Base-by-base conservation (phyloP, 78 protist genomes). In the Speleostelium caveatum region DNA sequence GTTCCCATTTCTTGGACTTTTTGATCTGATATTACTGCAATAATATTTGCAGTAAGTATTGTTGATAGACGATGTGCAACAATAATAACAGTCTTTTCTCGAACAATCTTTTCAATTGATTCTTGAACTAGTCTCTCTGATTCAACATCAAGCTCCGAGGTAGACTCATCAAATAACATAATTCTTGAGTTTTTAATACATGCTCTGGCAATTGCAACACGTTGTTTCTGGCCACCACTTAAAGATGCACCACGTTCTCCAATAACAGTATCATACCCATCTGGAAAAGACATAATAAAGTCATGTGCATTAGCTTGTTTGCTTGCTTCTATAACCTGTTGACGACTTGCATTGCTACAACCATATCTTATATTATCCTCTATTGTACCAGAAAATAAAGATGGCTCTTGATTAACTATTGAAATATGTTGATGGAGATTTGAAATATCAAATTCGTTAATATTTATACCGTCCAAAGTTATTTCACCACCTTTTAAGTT, bases 141-240 rank as follows among this genome's bases (percentile, higher is more conserved):
- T 63, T 95, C 96, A 0, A 96, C 86, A 86, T 97, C 99, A 30
- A 97, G 92, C 16, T 97, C 98, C 16, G 61, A 33, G 49, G 99
- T 98, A 2, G 99, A 98, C 80, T 97, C 99, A 80, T 97, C 99
- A 3, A 97, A 88, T 30, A 98, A 21, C 14, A 98, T 60, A 10
- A 97, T 60, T 7, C 90, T 55, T 59, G 99, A 96, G 28, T 96
- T 41, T 38, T 55, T 41, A 10, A 97, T 60, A 19, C 97, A 58
- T 3, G 97, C 59, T 42, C 97, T 68, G 3, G 96, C 96, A 41
- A 95, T 85, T 21, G 95, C 93, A 32, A 95, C 71, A 41, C 97
- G 86, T 72, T 95, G 97, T 49, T 88, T 92, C 80, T 95, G 95
- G 14, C 97, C 97, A 51, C 97, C 97, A 0, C 96, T 91, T 8